These are phyloP conservation scores for Diplocarpon mali DNA, from an alignment of 2,329 filamentous ascomycete genomes.

Conservation along the genomic window DNA sequence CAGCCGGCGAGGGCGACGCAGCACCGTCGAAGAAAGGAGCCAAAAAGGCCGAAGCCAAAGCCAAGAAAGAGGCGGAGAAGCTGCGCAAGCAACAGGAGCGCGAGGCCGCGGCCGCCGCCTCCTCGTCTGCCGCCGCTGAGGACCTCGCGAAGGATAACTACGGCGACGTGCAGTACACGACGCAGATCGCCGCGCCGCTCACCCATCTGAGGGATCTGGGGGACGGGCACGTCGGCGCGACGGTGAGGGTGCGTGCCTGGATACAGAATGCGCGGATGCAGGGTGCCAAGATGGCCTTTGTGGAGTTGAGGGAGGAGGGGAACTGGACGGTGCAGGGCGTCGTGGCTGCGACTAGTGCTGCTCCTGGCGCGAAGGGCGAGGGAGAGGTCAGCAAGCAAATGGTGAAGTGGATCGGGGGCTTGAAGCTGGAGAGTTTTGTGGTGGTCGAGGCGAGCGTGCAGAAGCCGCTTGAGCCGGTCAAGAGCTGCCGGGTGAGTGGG, in stretches of 20 bases:
- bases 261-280: constrained; percentile 83
- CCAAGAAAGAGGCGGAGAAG: constrained; percentile 80
- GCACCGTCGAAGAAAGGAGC: constrained; percentile 59
- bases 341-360: constrained; percentile 47
- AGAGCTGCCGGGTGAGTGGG: constrained; percentile 69
- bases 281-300: constrained; percentile 81
- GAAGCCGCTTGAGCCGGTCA: constrained; percentile 76
- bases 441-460: constrained; percentile 70
- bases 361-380: constrained; percentile 34
- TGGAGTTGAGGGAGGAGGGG: constrained; percentile 69
- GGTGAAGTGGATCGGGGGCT: constrained; percentile 77
- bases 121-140: constrained; percentile 50
- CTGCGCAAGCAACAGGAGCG: constrained; percentile 62
- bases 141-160: constrained; percentile 70
- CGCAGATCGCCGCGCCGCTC: constrained; percentile 42
- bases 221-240: constrained; percentile 55
- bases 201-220: constrained; percentile 52
- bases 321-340: constrained; percentile 77
- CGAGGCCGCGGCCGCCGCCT: constrained; percentile 58
- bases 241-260: constrained; percentile 66
- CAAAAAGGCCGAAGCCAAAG: constrained; percentile 78
- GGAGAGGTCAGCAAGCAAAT: constrained; percentile 65
- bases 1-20: constrained; percentile 6
- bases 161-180: constrained; percentile 52
- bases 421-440: constrained; percentile 74